Percentiles rank a stretch among this genome's conserved stretches.
phyloP scores from a whole-genome alignment of 2,329 filamentous ascomycete genomes.

The Volutella citrinella region DNA sequence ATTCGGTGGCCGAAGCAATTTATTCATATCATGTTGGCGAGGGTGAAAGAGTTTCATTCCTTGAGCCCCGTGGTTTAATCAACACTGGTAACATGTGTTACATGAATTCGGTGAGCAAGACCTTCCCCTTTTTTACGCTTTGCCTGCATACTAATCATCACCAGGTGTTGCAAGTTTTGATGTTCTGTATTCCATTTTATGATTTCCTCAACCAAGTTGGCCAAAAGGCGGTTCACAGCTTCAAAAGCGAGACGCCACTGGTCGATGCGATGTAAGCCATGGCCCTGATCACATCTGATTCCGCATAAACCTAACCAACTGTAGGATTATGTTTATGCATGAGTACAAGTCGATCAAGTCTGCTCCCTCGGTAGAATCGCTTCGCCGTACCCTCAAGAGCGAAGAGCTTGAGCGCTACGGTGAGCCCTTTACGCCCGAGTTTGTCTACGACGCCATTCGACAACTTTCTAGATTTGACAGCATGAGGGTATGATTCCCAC shows the following conservation, averaged over 20 bases:
- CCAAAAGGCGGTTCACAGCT: conserved; percentile 80
- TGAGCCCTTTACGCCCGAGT: conserved; percentile 87
- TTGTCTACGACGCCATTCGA: conserved; percentile 90
- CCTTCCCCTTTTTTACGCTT: too few species aligned
- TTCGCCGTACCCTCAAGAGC: conserved; percentile 71
- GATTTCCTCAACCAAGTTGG: conserved; percentile 86
- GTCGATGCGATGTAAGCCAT: conserved; percentile 82
- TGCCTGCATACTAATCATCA: conserved; percentile 38
- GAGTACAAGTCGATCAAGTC: conserved; percentile 86
- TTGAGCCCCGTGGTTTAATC: conserved; percentile 89
- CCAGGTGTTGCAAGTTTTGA: conserved; percentile 89
- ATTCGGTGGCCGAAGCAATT: conserved; percentile 73
- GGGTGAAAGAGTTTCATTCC: conserved; percentile 68
- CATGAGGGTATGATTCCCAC: conserved; percentile 70
- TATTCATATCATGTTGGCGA: conserved; percentile 66
- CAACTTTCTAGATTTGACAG: conserved; percentile 83
- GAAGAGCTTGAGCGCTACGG: conserved; percentile 88
- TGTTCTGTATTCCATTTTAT: conserved; percentile 93
- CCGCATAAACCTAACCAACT: conserved; percentile 3
- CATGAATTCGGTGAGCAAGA: conserved; percentile 87
- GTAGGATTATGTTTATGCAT: conserved; percentile 89
- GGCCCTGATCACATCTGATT: not conserved
- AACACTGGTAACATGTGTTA: conserved; percentile 99
- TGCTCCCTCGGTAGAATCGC: conserved; percentile 68
- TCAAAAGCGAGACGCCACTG: conserved; percentile 92